phyloP scores from a whole-genome alignment of 345 rosid genomes.

The Salix koriyanagi region DNA sequence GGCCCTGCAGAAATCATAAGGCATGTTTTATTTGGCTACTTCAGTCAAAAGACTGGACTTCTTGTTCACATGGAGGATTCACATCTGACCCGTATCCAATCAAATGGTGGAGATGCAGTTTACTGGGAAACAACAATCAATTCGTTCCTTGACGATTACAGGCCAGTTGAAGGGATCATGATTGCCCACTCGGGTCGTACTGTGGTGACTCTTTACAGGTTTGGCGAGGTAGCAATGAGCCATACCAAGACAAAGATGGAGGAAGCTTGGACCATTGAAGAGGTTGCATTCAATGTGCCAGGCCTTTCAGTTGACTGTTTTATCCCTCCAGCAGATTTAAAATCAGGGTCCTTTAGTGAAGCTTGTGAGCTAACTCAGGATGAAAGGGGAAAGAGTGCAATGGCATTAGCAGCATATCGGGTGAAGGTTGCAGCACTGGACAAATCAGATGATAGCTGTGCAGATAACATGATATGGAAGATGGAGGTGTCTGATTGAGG shows the following conservation, averaged over 20 bases:
- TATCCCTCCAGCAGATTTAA: constrained; percentile 84
- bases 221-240: constrained; percentile 85
- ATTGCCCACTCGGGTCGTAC: constrained; percentile 91
- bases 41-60: constrained; percentile 87
- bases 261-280: constrained; percentile 91
- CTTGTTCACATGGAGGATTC: constrained; percentile 84
- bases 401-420: constrained; percentile 45
- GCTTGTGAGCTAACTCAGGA: constrained; percentile 64
- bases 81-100: constrained; percentile 76
- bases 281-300: constrained; percentile 89
- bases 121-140: constrained; percentile 93
- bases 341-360: constrained; percentile 52
- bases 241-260: constrained; percentile 91
- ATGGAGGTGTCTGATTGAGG: constrained; percentile 40
- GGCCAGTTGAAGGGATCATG: constrained; percentile 87
- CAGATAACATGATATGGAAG: constrained; percentile 40
- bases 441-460: constrained; percentile 31
- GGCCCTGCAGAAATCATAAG: constrained; percentile 88
- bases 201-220: constrained; percentile 80
- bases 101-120: constrained; percentile 70
- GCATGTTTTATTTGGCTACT: constrained; percentile 81
- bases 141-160: constrained; percentile 74
- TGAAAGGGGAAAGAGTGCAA: constrained; percentile 48
- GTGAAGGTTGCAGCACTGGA: constrained; percentile 76
- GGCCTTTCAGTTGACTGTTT: constrained; percentile 85